phyloP scores from a whole-genome alignment of 176 grass and related monocot species.

The Paspalum notatum region DNA sequence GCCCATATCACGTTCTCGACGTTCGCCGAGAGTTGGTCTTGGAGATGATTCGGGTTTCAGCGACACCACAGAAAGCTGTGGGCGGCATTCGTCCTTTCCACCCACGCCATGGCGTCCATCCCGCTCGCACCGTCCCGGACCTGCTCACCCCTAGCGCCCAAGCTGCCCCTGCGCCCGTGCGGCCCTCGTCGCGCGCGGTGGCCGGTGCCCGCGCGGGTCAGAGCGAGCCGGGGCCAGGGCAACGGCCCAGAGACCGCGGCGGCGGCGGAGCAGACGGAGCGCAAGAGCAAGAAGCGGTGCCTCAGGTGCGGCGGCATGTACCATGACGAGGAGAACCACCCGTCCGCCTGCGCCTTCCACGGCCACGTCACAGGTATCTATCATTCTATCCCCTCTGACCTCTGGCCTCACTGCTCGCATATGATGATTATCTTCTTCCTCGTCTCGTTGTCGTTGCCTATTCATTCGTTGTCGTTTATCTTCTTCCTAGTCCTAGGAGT shows the following conservation, averaged over 20 bases:
- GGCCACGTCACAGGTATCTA: conserved; percentile 67
- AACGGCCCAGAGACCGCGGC: background rate
- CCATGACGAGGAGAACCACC: conserved; percentile 62
- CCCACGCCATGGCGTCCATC: conserved; percentile 1
- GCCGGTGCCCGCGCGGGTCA: background rate
- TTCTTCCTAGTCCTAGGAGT: background rate
- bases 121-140: background rate
- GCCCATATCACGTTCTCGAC: background rate
- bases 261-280: background rate
- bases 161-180: background rate
- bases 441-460: too few species aligned
- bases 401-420: background rate
- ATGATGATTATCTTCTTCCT: too few species aligned
- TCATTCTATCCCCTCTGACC: background rate
- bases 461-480: too few species aligned
- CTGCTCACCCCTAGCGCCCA: background rate
- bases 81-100: background rate
- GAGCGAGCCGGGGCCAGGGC: background rate
- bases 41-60: too few species aligned
- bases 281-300: conserved; percentile 63
- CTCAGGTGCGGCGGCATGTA: conserved; percentile 67
- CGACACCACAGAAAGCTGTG: background rate
- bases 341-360: conserved; percentile 67
- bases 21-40: background rate
- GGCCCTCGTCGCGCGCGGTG: background rate